A percentile compares a stretch with the other conserved stretches of the same genome.
phyloP scores from a whole-genome alignment of 75 land plant genomes.

The Azolla pinnata region DNA sequence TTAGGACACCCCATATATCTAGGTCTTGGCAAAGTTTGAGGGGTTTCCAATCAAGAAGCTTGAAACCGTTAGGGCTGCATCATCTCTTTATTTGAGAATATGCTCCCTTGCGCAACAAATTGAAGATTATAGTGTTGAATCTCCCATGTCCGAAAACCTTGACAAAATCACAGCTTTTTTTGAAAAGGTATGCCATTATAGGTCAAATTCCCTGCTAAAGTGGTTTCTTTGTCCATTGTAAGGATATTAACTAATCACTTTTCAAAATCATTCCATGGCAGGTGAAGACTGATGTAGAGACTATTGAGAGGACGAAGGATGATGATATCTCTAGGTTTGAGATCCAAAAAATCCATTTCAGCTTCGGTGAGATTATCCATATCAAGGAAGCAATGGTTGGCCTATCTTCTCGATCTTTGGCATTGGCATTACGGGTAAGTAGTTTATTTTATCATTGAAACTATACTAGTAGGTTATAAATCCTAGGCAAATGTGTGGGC shows the following conservation, averaged over 20 bases:
- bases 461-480: no score
- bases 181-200: conserved; percentile 54
- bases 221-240: no score
- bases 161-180: conserved; percentile 46
- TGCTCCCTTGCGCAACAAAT: conserved; percentile 19
- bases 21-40: conserved; percentile 65
- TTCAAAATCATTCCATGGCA: no score
- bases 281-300: conserved; percentile 50
- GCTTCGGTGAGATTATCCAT: conserved; percentile 29
- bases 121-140: conserved; percentile 30
- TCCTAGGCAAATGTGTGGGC: no score
- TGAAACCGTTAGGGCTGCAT: conserved; percentile 43
- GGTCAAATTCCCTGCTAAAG: no score
- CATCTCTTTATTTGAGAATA: conserved; percentile 40
- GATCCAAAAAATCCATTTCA: conserved; percentile 42
- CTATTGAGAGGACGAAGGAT: conserved; percentile 51
- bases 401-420: conserved; percentile 50
- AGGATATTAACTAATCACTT: no score
- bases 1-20: no score
- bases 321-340: conserved; percentile 45
- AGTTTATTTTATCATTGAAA: no score
- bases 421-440: conserved; percentile 48
- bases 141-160: conserved; percentile 36
- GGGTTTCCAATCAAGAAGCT: conserved; percentile 58
- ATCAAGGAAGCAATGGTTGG: conserved; percentile 64